Base-by-base conservation (phyloP, 768 basidiomycete species). In the Sutorius australiensis region DNA sequence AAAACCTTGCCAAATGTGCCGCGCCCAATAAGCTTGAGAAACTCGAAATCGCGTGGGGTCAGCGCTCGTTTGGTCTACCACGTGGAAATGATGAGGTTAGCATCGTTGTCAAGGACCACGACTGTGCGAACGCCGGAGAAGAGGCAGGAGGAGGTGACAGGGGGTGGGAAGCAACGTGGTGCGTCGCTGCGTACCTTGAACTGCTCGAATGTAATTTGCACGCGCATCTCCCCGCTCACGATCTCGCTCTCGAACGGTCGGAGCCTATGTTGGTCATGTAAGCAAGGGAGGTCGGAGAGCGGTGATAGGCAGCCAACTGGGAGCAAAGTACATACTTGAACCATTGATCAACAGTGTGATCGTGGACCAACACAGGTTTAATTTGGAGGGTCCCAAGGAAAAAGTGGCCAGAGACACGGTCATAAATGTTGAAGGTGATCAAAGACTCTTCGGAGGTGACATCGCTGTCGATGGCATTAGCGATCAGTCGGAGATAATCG, bases 1-100 rank as follows among this genome's bases (percentile, higher is more conserved):
- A 98, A 98, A 17, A 99, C 97, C 50, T 93, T 90, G 44, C 95
- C 97, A 68, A 99, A 99, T 0, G 97, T 98, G 2, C 97, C 97
- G 45, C 94, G 86, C 52, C 97, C 97, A 72, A 99, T 98, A 52
- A 99, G 88, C 71, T 97, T 97, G 65, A 99, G 84, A 75, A 98
- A 97, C 67, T 98, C 95, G 64, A 99, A 99, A 68, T 98, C 95
- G 66, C 89, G 85, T 30, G 95, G 94, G n/a, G 84, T 89, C 46
- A 98, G 80, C 6, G 89, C 83, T 41, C 85, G 84, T 74, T 89
- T 92, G 43, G 83, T 88, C 91, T 92, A 68, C 47, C 59, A 60
- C 50, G 56, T 58, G 60, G 51, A 57, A 50, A 54, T 37, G 24
- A 48, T 53, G 27, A 6, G 17, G 49, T 61, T 46, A 66, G 61